Conservation (phyloP, 768 basidiomycete species). For the Boletus sensibilis region DNA sequence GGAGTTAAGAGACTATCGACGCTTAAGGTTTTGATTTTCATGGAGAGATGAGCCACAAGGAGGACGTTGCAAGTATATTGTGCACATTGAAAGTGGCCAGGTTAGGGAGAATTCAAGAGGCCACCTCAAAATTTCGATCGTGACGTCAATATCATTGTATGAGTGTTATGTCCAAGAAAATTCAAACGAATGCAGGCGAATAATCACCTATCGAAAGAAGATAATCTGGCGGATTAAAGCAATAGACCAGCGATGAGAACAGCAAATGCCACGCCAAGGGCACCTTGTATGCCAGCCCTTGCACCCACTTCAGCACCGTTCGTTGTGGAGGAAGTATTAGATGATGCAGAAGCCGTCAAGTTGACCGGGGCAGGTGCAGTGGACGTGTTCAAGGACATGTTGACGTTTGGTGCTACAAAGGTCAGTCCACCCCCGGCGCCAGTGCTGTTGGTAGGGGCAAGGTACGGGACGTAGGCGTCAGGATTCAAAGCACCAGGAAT, state of each 20-base stretch:
- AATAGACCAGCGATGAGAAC: constrained; percentile 5
- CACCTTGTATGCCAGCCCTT: constrained; percentile 2
- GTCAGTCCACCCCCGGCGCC: constrained; percentile 46
- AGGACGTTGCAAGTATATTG: not conserved
- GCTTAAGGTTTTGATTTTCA: not conserved
- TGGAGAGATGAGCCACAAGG: not conserved
- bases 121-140: not conserved
- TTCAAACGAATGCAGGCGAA: not conserved
- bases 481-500: constrained; percentile 46
- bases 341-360: constrained; percentile 29
- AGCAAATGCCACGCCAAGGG: constrained; percentile 8
- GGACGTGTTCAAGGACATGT: constrained; percentile 35
- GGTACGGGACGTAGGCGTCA: constrained; percentile 41
- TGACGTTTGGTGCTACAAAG: constrained; percentile 35
- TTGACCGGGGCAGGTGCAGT: constrained; percentile 41
- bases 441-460: constrained; percentile 39
- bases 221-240: constrained; percentile 3
- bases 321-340: constrained; percentile 1
- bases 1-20: not conserved
- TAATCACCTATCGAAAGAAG: not conserved
- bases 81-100: not conserved
- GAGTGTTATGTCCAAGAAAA: not conserved
- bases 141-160: not conserved
- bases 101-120: not conserved
- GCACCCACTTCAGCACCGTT: not conserved